Evolutionary conservation across 1,284 basidiomycete genomes (phyloP).

Genomic region (Vanrija sp.): DNA sequence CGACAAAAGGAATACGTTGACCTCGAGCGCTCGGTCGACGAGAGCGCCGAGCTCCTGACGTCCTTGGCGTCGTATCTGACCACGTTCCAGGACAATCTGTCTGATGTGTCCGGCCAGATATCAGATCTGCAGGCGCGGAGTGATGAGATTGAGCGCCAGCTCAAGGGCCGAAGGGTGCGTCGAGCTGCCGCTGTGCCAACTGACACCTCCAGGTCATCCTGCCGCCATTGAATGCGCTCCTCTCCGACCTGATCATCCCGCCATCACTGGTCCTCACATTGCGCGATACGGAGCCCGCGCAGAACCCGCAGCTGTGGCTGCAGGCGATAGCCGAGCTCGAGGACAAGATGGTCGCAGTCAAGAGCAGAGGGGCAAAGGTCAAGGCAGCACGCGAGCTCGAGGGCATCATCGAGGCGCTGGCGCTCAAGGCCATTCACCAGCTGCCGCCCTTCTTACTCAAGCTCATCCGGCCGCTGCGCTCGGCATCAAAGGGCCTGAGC

Average conservation of each 20-base stretch:
- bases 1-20: slow-evolving; percentile 37
- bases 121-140: slow-evolving; percentile 85
- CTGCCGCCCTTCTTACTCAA: slow-evolving; percentile 81
- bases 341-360: slow-evolving; percentile 63
- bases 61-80: slow-evolving; percentile 86
- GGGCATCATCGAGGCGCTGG: slow-evolving; percentile 76
- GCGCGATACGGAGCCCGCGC: slow-evolving; percentile 71
- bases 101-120: slow-evolving; percentile 90
- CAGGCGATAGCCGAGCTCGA: slow-evolving; percentile 75
- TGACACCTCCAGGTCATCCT: slow-evolving; percentile 67
- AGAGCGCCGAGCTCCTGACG: slow-evolving; percentile 60
- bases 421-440: slow-evolving; percentile 81
- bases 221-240: slow-evolving; percentile 72
- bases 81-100: slow-evolving; percentile 90
- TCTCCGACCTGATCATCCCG: slow-evolving; percentile 75
- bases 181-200: neutral
- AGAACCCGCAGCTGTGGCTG: slow-evolving; percentile 69
- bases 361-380: slow-evolving; percentile 61
- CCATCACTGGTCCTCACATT: slow-evolving; percentile 74
- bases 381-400: slow-evolving; percentile 78
- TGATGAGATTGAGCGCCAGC: slow-evolving; percentile 78
- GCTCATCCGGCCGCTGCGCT: slow-evolving; percentile 77
- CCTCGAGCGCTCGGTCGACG: slow-evolving; percentile 38
- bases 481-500: slow-evolving; percentile 58
- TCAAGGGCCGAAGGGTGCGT: slow-evolving; percentile 75